These are phyloP conservation scores for Endocalyx cinctus DNA, from an alignment of 2,329 filamentous ascomycete species.

Conservation along the genomic window DNA sequence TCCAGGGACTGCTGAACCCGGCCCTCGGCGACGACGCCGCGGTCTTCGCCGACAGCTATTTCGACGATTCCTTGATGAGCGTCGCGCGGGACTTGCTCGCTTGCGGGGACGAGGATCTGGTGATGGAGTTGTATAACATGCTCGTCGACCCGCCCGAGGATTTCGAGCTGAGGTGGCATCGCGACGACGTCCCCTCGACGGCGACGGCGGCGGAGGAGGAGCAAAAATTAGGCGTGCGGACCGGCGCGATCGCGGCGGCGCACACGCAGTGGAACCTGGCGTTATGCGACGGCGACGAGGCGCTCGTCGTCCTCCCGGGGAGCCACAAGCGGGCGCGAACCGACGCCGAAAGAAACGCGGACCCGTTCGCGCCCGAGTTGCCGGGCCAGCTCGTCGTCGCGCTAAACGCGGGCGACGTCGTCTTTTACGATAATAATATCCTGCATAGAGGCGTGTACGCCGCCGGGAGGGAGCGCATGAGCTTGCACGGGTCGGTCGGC, in stretches of 20 bases:
- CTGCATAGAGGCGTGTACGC: conserved; percentile 68
- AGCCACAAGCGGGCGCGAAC: conserved; percentile 70
- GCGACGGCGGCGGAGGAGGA: conserved; percentile 65
- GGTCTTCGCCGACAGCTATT: conserved; percentile 67
- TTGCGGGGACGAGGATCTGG: conserved; percentile 55
- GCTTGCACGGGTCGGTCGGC: conserved; percentile 69
- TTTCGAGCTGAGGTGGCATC: conserved; percentile 78
- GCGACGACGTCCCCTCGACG: conserved; percentile 72
- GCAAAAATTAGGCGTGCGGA: conserved; percentile 42
- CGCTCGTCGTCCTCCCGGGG: conserved; percentile 71
- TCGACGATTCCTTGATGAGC: conserved; percentile 58
- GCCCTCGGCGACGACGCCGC: conserved; percentile 53
- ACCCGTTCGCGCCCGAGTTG: conserved; percentile 50
- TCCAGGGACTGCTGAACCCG: conserved; percentile 80
- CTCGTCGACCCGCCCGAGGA: conserved; percentile 67
- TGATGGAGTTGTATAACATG: conserved; percentile 87
- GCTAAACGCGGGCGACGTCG: conserved; percentile 70
- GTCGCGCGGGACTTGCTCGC: conserved; percentile 63
- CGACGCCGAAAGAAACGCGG: conserved; percentile 61
- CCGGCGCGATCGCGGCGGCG: conserved; percentile 34
- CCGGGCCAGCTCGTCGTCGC: conserved; percentile 62
- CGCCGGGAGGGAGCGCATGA: conserved; percentile 56
- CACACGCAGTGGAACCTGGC: conserved; percentile 89
- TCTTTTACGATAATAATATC: conserved; percentile 91
- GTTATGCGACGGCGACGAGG: conserved; percentile 64